Base-by-base conservation (phyloP, 2,329 filamentous ascomycete genomes). In the Exophiala lecanii-corni region DNA sequence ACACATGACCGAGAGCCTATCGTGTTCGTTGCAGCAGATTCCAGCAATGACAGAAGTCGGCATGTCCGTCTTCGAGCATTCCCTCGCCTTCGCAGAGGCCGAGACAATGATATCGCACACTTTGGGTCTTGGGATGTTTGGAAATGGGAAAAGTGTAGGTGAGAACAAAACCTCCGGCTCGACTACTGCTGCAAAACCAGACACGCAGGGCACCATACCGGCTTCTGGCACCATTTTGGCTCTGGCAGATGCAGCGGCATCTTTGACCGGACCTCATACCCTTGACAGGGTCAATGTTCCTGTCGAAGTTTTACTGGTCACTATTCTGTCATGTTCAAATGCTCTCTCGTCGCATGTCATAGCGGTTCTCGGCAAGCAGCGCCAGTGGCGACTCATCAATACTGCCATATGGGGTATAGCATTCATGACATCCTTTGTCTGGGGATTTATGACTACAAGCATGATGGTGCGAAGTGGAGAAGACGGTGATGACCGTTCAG, bases 21-120 rank as follows among this genome's bases (percentile, higher is more conserved):
- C 84, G 3, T 94, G 88, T 62, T 87, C 91, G 7, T 75, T 97
- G 5, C 88, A 95, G 62, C 91, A 91, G 21, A 80, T 85, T 2
- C 77, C 80, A 2, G 78, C 87, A 0, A 79, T 85, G 50, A 84
- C 86, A 0, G 92, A 97, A 66, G 94, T 88, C 1, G 89, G 89
- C 13, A 95, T 97, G 86, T 95, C 89, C 0, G 77, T 96, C 2
- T 95, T 97, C 57, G 92, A 98, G 62, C 89, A 96, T 59, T 96
- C 89, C 0, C 73, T 98, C 6, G 91, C 91, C 2, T 98, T 97
- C 67, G 88, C 91, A 9, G 92, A 98, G 64, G 91, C 91, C 6
- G 92, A 98, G 62, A 84, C 86, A 20, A 85, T 89, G 51, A 82
- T 96, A 34, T 82, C 82, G 55, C 86, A 82, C 53, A 85, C 89